phyloP scores from a whole-genome alignment of 306 rosid species.

The Casuarina equisetifolia region DNA sequence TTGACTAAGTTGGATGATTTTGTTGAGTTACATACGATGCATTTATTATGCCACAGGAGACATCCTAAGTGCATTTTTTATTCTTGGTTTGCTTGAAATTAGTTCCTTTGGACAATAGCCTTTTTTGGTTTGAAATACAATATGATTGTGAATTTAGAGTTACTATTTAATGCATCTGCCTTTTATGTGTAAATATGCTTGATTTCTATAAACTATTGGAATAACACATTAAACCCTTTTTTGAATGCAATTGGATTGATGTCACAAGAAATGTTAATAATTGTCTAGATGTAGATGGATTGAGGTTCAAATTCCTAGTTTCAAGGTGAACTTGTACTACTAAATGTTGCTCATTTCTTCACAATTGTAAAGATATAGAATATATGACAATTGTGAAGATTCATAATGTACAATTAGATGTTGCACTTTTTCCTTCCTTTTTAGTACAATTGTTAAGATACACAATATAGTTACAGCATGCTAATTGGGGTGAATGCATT shows the following conservation, averaged over 20 bases:
- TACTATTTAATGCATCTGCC: background rate
- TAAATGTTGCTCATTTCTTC: too few relatives aligned
- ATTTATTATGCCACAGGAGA: background rate
- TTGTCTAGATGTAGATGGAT: too few relatives aligned
- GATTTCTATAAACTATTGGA: background rate
- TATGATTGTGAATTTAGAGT: background rate
- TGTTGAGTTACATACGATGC: background rate
- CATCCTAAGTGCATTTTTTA: background rate
- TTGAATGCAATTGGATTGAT: conserved; percentile 30
- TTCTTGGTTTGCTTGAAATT: background rate
- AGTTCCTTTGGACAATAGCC: background rate
- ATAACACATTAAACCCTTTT: background rate
- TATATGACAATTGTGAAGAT: too few relatives aligned
- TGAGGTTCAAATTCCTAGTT: too few relatives aligned
- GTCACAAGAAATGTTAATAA: background rate
- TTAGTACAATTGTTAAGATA: too few relatives aligned
- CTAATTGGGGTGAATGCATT: too few relatives aligned
- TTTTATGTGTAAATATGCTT: background rate
- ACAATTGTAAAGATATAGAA: too few relatives aligned
- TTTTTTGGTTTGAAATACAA: background rate
- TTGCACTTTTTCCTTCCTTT: too few relatives aligned
- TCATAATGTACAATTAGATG: too few relatives aligned
- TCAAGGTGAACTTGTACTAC: too few relatives aligned
- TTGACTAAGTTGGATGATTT: background rate
- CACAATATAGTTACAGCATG: too few relatives aligned